Evolutionary conservation across 2,329 filamentous ascomycete genomes (phyloP), one percentile per base, ranked within the genome.

Genomic region (Talaromyces sp.): DNA sequence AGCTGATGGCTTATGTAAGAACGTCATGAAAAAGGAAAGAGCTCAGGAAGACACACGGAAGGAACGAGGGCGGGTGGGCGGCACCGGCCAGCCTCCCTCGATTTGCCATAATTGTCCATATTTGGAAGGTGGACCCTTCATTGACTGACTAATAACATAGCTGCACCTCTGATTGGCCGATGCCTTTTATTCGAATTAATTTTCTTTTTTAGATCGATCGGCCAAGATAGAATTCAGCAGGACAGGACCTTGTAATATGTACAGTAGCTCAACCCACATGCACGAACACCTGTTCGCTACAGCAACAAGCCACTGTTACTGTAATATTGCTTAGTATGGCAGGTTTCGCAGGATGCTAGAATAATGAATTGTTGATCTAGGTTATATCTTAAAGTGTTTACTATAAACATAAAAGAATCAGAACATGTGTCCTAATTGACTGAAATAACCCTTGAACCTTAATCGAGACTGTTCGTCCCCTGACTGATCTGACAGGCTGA

Each of bases 281-380:
- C 37, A 59, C 56, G 56, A 59, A 59, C 56, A 43, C 13, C 13
- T 59, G 56, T 59, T 59, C 56, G 56, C 56, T 31, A 41, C 8
- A 13, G 9, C 19, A 39, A 22, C 54, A 35, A 57, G 35, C 15
- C n/a, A 39, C 11, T 27, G 17, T 39, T n/a, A 17, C 33, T 25
- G 33, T 52, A 31, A 6, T 52, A 11, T 52, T 9, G 6, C 27
- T 31, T 7, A 31, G 1, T 31, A 31, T 31, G 27, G 27, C 27
- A 31, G 27, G 27, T 27, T 8, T 31, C 27, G 27, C 27, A 31
- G 27, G 27, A 31, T 31, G 4, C 27, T 5, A 31, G 5, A 5
- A 31, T 31, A 1, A 6, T 31, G 27, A 31, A 31, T 31, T 3
- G 27, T 31, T 31, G 5, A 6, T 31, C 27, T 31, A 31, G 27